Base-by-base conservation (phyloP, 2,329 filamentous ascomycete genomes). In the Pseudocercospora vitis region DNA sequence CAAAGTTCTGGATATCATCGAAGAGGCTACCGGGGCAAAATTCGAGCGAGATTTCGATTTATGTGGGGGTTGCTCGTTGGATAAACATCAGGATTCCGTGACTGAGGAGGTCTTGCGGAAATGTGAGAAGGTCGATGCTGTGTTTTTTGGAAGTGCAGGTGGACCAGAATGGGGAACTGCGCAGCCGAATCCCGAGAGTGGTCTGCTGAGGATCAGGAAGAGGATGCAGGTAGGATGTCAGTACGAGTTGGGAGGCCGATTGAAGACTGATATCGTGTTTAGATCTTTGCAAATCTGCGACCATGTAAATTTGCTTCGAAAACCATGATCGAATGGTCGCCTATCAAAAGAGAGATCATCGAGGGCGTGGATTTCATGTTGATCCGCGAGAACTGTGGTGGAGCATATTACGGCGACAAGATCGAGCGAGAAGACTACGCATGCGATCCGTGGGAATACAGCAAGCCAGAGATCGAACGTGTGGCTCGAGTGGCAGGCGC, bases 351-450 rank as follows among this genome's bases (percentile, higher is more conserved):
- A 1, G 72, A 75, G 6, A 67, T 78, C 14, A 75, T 77, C 19
- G 58, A 63, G 1, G 77, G 74, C 4, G 75, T 75, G 14, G 73
- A 78, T 52, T 78, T 79, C 59, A 73, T 79, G 55, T 70, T 80
- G 2, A 72, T 80, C 11, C 67, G 77, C 12, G 78, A 80, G 63
- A 78, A 79, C 57, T 78, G 75, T 55, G 76, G 76, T 5, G 78
- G 78, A 7, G 75, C 76, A 1, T 80, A 78, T 59, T 79, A 76
- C 63, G 78, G 78, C 7, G 61, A 71, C 11, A 80, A 80, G 59
- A 65, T 70, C 4, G 77, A 79, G 58, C 63, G 71, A 18, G 57
- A 65, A 1, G 74, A 76, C 26, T 64, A 71, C 8, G 78, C 73
- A 0, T 77, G 73, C 5, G 78, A 80, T 61, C 68, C 76, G 2